These are phyloP conservation scores for Vigna unguiculata DNA, from an alignment of 306 rosid genomes.

Conservation along the genomic window DNA sequence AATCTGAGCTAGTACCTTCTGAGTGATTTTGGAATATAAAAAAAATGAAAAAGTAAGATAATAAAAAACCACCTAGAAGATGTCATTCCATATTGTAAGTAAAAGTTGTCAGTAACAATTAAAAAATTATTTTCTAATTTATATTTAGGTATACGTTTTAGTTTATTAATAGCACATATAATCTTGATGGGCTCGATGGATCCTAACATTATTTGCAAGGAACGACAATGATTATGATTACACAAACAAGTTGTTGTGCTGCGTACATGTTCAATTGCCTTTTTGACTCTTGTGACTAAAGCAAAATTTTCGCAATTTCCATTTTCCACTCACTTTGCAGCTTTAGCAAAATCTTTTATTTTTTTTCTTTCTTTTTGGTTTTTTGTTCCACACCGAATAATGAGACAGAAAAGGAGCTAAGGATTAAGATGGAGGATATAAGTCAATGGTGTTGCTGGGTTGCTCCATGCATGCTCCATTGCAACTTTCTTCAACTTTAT, in stretches of 20 bases:
- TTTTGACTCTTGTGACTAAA: constrained; percentile 28
- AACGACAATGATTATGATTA: not conserved
- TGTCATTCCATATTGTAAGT: too few species aligned
- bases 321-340: not conserved
- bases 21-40: too few species aligned
- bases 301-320: constrained; percentile 18
- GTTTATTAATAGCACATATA: too few species aligned
- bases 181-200: not conserved
- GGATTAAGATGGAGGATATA: constrained; percentile 10
- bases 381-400: constrained; percentile 21
- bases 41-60: too few species aligned
- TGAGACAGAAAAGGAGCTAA: not conserved
- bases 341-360: constrained; percentile 7
- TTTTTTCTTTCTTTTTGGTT: constrained; percentile 4
- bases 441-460: constrained; percentile 27
- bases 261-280: not conserved
- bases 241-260: not conserved
- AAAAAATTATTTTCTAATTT: too few species aligned
- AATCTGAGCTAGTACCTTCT: too few species aligned
- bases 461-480: constrained; percentile 36
- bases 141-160: too few species aligned
- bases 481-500: constrained; percentile 30
- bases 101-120: too few species aligned
- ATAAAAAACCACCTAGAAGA: too few species aligned
- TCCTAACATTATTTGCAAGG: not conserved